Evolutionary conservation across 208 protist genomes (phyloP), one percentile per base, ranked within the genome.

Genomic region (Crithidia mellificae): DNA sequence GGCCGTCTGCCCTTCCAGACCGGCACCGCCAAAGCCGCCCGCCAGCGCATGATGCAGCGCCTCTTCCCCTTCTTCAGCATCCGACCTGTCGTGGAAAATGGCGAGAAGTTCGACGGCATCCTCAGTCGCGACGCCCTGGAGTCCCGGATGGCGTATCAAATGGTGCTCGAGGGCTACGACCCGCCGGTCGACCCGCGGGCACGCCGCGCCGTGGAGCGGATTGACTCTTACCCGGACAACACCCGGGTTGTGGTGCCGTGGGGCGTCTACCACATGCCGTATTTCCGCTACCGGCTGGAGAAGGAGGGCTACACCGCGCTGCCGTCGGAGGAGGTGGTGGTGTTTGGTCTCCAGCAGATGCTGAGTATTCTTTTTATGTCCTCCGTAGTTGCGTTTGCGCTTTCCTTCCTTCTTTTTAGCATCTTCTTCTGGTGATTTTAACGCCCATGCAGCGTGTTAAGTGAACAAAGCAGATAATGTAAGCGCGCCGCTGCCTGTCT

Each of bases 101-200:
- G 83, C 2, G 72, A 78, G 44, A 90, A 91, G 63, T 95, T 90
- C 66, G 90, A 95, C 67, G 90, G 90, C 34, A 63, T 88, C n/a
- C 4, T 87, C 41, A 55, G 67, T 32, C 90, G 90, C 43, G 90
- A 95, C 44, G 69, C 86, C 5, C 44, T 93, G 22, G 90, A 95
- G 78, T 88, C 83, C 12, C 84, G 85, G 24, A 95, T 95, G 90
- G 85, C 87, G n/a, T 95, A 93, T 47, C 83, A 92, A 57, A 90
- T 88, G 83, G 64, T 95, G 20, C 63, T 87, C 29, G 83, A 92
- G n/a, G 68, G 78, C 24, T 80, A 73, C 44, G 78, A 90, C 27
- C 90, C 90, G 1, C 87, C 87, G 5, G 78, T 93, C 25, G 90
- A 95, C 61, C 87, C 90, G 34, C 83, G 90, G 15, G 90, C 87